Conservation (phyloP, 352 stramenopile species). For the Phytophthora meadii region DNA sequence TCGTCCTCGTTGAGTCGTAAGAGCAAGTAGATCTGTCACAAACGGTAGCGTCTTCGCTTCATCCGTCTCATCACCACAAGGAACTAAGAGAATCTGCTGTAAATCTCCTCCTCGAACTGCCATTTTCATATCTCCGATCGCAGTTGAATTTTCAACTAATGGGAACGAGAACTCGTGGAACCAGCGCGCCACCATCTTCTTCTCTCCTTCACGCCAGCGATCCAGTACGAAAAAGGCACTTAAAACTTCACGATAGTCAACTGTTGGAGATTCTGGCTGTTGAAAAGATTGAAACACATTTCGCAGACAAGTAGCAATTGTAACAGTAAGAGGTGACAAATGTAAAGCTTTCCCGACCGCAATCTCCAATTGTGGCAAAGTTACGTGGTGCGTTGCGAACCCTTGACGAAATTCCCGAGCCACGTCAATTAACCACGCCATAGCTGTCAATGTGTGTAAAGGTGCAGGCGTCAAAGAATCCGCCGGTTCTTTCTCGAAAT, state of each 20-base stretch:
- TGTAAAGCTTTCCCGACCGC: slow-evolving; percentile 39
- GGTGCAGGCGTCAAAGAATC: slow-evolving; percentile 7
- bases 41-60: slow-evolving; percentile 47
- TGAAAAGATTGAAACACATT: slow-evolving; percentile 48
- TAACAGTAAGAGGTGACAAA: slow-evolving; percentile 13
- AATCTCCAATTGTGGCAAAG: slow-evolving; percentile 52
- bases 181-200: slow-evolving; percentile 55
- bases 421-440: slow-evolving; percentile 46
- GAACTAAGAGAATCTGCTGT: slow-evolving; percentile 36
- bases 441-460: slow-evolving; percentile 26
- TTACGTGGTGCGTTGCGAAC: slow-evolving; percentile 34
- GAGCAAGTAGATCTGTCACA: slow-evolving; percentile 30
- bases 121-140: slow-evolving; percentile 33
- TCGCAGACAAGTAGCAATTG: slow-evolving; percentile 29
- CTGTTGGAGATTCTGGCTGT: slow-evolving; percentile 24
- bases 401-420: slow-evolving; percentile 37
- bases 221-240: slow-evolving; percentile 58
- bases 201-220: slow-evolving; percentile 53
- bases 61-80: slow-evolving; percentile 47
- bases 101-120: slow-evolving; percentile 36
- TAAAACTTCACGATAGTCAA: slow-evolving; percentile 60
- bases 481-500: not conserved
- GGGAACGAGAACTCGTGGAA: slow-evolving; percentile 58
- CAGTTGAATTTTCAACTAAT: slow-evolving; percentile 22
- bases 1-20: slow-evolving; percentile 8